Conservation (phyloP, 2,329 filamentous ascomycete species). For the Monilinia vaccinii-corymbosi region DNA sequence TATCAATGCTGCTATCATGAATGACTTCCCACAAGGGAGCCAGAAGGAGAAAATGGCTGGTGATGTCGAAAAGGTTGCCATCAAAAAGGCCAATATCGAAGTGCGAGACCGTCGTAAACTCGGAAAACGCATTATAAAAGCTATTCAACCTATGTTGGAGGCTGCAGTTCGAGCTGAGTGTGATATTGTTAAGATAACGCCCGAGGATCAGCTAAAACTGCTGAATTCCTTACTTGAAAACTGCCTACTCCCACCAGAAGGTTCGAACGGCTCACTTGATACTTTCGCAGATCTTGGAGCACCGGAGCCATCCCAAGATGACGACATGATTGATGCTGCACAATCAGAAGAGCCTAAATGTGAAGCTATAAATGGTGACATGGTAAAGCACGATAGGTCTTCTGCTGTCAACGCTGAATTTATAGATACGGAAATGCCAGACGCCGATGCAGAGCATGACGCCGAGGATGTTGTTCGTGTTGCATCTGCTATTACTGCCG, state of each 20-base stretch:
- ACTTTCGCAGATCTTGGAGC: conserved; percentile 30
- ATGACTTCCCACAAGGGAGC: conserved; percentile 11
- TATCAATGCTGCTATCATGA: conserved; percentile 41
- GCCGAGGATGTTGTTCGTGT: conserved; percentile 12
- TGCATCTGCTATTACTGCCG: conserved; percentile 1
- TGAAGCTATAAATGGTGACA: not conserved
- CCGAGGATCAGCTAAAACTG: conserved; percentile 62
- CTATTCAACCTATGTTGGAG: conserved; percentile 69
- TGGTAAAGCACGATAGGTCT: conserved; percentile 5
- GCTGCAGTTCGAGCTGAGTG: conserved; percentile 70
- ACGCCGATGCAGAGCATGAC: conserved; percentile 26
- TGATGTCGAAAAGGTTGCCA: conserved; percentile 27
- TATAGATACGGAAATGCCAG: conserved; percentile 30
- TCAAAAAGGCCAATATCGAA: conserved; percentile 43
- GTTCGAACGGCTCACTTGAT: conserved; percentile 4
- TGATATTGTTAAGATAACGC: conserved; percentile 63
- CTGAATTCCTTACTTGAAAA: conserved; percentile 65
- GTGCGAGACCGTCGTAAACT: conserved; percentile 73
- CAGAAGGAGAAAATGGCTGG: conserved; percentile 11
- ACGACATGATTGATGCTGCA: conserved; percentile 25
- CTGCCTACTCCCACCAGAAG: conserved; percentile 37
- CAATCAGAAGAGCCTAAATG: not conserved
- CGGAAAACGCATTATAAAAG: conserved; percentile 83
- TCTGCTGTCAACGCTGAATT: conserved; percentile 22
- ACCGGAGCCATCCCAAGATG: conserved; percentile 33